phyloP scores from a whole-genome alignment of 768 basidiomycete species.

The Termitomyces sp. region DNA sequence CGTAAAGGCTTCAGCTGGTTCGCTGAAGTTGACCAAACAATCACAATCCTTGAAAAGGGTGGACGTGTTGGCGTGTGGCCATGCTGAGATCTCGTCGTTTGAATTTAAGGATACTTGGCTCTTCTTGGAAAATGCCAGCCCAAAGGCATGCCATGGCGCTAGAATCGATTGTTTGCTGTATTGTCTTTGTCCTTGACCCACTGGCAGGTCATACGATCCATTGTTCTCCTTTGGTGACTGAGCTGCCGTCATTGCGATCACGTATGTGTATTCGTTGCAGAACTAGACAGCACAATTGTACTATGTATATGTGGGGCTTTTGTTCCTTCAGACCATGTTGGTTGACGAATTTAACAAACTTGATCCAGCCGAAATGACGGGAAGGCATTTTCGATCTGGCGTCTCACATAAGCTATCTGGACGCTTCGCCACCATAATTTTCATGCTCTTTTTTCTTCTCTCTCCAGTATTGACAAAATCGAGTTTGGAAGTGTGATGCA shows the following conservation, averaged over 20 bases:
- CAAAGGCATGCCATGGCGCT: background rate
- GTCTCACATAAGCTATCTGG: background rate
- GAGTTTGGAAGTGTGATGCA: background rate
- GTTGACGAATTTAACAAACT: background rate
- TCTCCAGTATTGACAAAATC: background rate
- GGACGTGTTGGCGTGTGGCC: slow-evolving; percentile 45
- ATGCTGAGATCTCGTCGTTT: slow-evolving; percentile 22
- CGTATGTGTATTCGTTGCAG: background rate
- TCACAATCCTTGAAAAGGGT: slow-evolving; percentile 52
- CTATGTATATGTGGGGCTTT: background rate
- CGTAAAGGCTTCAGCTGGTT: slow-evolving; percentile 76
- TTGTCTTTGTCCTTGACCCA: background rate
- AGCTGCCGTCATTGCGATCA: background rate
- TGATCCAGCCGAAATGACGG: background rate
- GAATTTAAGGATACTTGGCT: background rate
- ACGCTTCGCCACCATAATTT: background rate
- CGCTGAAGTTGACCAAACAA: slow-evolving; percentile 52
- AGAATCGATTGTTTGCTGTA: background rate
- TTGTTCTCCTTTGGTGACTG: background rate
- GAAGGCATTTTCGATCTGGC: background rate
- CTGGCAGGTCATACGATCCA: background rate
- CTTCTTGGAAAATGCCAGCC: background rate
- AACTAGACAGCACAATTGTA: background rate
- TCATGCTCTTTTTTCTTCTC: background rate
- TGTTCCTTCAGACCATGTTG: background rate